Evolutionary conservation across 305 asterid genomes (phyloP).

Genomic region (Plantago coronopus): DNA sequence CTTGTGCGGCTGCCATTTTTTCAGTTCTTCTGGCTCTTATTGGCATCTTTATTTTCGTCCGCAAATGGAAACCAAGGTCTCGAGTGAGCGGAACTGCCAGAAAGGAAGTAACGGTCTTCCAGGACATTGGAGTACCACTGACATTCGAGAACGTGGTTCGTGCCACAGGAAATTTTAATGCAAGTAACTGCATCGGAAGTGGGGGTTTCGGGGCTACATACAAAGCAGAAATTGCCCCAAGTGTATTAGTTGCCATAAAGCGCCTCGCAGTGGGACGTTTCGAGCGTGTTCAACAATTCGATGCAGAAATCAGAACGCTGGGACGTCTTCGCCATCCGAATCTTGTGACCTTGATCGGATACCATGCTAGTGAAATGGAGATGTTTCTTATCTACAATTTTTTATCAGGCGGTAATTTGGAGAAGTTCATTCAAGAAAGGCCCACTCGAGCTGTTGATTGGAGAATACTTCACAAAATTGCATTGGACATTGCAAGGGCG

Average conservation of each 20-base stretch:
- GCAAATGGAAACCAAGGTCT: constrained; percentile 74
- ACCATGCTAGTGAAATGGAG: constrained; percentile 81
- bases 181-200: constrained; percentile 79
- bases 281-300: constrained; percentile 82
- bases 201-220: constrained; percentile 96
- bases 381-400: constrained; percentile 88
- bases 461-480: constrained; percentile 88
- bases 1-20: constrained; percentile 75
- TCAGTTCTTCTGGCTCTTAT: constrained; percentile 69
- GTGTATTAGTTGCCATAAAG: constrained; percentile 72
- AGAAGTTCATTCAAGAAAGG: constrained; percentile 81
- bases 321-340: constrained; percentile 78
- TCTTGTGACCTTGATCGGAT: constrained; percentile 88
- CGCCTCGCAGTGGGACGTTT: constrained; percentile 84
- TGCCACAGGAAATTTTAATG: constrained; percentile 73
- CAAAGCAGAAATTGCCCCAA: constrained; percentile 86
- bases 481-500: constrained; percentile 77
- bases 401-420: constrained; percentile 81
- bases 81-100: constrained; percentile 66
- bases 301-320: constrained; percentile 77
- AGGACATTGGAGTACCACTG: constrained; percentile 64
- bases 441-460: constrained; percentile 73
- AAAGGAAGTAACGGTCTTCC: constrained; percentile 76
- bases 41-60: constrained; percentile 64
- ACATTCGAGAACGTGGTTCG: constrained; percentile 72